Percentiles rank a stretch among this genome's conserved stretches.
phyloP scores from a whole-genome alignment of 2,329 filamentous ascomycete species.

The Daldinia sp. region DNA sequence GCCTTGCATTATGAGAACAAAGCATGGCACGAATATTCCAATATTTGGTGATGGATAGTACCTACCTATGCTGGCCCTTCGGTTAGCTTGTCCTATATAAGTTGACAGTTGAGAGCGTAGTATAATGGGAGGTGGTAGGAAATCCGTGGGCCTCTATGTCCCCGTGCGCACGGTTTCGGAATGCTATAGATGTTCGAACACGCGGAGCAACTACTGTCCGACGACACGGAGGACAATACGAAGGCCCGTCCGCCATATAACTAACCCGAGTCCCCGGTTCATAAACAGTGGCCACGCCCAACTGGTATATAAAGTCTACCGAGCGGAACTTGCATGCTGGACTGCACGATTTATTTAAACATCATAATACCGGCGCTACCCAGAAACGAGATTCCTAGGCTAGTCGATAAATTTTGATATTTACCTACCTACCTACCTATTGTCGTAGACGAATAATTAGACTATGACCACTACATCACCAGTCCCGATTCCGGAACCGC shows the following conservation, averaged over 20 bases:
- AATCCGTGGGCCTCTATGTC: too few relatives aligned
- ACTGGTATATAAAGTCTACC: not conserved
- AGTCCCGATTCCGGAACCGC: conserved; percentile 23
- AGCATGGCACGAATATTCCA: too few relatives aligned
- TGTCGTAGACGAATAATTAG: not conserved
- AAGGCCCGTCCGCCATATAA: not conserved
- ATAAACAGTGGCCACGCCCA: not conserved
- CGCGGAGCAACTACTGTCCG: not conserved
- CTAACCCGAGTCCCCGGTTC: not conserved
- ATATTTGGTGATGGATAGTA: too few relatives aligned
- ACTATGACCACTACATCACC: conserved; percentile 7
- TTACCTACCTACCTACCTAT: not conserved
- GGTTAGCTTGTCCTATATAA: not conserved
- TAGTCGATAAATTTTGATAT: not conserved
- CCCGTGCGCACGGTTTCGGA: not conserved
- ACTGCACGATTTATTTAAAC: not conserved
- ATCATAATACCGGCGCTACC: not conserved
- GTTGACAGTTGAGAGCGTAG: not conserved
- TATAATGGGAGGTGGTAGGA: not conserved
- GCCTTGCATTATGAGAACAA: too few relatives aligned
- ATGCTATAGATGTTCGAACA: not conserved
- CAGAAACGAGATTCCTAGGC: too few relatives aligned
- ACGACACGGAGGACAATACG: not conserved
- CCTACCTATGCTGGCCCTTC: not conserved
- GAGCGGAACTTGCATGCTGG: too few relatives aligned